Base-by-base conservation (phyloP, 805 yeast species). In the Torulaspora delbrueckii region DNA sequence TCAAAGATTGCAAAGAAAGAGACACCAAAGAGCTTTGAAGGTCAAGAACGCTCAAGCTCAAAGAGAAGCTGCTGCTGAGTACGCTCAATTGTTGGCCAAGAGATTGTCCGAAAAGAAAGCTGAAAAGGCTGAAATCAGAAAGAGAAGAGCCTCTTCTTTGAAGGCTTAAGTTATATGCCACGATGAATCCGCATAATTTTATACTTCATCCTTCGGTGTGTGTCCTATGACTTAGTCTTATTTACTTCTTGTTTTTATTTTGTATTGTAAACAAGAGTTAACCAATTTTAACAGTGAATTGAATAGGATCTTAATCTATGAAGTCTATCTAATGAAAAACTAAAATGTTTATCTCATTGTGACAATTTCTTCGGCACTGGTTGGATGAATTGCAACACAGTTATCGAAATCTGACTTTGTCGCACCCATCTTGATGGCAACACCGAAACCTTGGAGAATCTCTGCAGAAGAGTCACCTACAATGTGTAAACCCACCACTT, bases 31-130 rank as follows among this genome's bases (percentile, higher is more conserved):
- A 74, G 83, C 96, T 67, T 78, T 83, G 77, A 93, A 93, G 85
- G 78, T 86, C 74, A 86, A 82, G 80, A 86, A 87, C 76, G 97
- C 98, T 74, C 96, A 88, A 82, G 89, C 87, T 70, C 96, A 89
- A 79, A 89, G 96, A 88, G 98, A 93, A 76, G 96, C 96, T 78
- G 99, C 99, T 76, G 96, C 98, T 72, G 99, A 93, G 78, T 93
- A 93, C 84, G 95, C 97, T 72, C 96, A 90, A 79, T 81, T 93
- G 72, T 82, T 93, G 74, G 98, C 99, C 72, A 79, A 88, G 81
- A 91, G 98, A 78, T 85, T 91, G 75, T 86, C 88, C 76, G 97
- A 91, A 79, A 88, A 90, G 80, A 91, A 91, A 82, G 91, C 95
- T 73, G 96, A 88, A 78, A 87, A 81, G 81, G 96, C 96, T 77